Evolutionary conservation across 192 early-diverging fungal species (phyloP).

Genomic region (Backusella tarrabulga): DNA sequence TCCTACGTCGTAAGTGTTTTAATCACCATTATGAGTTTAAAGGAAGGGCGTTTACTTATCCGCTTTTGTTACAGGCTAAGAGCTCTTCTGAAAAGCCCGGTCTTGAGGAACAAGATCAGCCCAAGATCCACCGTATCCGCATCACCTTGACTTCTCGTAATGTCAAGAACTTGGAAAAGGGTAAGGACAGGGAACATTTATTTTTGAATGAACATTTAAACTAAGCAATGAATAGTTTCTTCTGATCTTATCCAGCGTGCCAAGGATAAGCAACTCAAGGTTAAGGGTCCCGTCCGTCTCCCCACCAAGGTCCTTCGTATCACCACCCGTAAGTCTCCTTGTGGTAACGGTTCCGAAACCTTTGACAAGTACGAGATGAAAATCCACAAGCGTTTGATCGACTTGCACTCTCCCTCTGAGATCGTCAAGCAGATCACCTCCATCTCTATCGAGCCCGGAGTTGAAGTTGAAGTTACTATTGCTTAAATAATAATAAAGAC

Average conservation of each 20-base stretch:
- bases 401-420: slow-evolving; percentile 98
- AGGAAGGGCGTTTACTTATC: not conserved
- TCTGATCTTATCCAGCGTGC: slow-evolving; percentile 93
- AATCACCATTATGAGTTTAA: not conserved
- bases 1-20: slow-evolving; percentile 31
- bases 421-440: slow-evolving; percentile 99
- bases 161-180: slow-evolving; percentile 99
- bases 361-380: slow-evolving; percentile 99
- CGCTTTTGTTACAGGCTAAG: slow-evolving; percentile 19
- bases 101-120: slow-evolving; percentile 67
- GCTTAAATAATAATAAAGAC: slow-evolving; percentile 42
- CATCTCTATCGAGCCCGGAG: slow-evolving; percentile 94
- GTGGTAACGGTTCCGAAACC: slow-evolving; percentile 99
- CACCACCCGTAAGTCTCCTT: slow-evolving; percentile 99
- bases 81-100: slow-evolving; percentile 60
- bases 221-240: slow-evolving; percentile 59
- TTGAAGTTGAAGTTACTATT: slow-evolving; percentile 96
- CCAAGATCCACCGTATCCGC: slow-evolving; percentile 95
- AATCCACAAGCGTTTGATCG: slow-evolving; percentile 99
- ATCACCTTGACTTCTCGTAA: slow-evolving; percentile 99
- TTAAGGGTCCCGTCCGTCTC: slow-evolving; percentile 99
- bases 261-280: slow-evolving; percentile 99
- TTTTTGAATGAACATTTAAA: not conserved
- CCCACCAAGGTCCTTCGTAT: slow-evolving; percentile 98
- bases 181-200: not conserved